Conservation (phyloP, 352 stramenopile genomes). For the Phytophthora podocarpi region DNA sequence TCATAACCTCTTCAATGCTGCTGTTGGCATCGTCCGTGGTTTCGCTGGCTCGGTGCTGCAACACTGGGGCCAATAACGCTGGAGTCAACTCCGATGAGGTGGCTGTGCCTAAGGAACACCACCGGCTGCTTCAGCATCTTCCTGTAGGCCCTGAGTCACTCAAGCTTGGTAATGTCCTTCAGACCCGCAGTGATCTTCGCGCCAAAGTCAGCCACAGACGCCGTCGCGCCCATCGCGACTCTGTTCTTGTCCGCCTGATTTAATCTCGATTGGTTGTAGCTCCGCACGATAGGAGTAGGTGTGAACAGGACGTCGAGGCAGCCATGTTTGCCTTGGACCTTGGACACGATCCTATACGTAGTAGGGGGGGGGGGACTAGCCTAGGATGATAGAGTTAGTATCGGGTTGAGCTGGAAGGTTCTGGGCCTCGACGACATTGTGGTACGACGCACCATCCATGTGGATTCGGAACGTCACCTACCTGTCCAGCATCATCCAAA, state of each 20-base stretch:
- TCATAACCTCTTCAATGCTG: too few relatives aligned
- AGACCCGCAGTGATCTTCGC: not conserved
- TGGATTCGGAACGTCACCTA: constrained; percentile 1
- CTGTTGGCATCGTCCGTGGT: too few relatives aligned
- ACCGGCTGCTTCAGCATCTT: not conserved
- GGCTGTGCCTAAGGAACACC: not conserved
- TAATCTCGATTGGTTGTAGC: constrained; percentile 3
- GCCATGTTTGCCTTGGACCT: not conserved
- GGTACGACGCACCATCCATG: constrained; percentile 3
- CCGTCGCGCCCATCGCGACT: not conserved
- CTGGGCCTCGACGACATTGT: too few relatives aligned
- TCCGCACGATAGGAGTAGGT: not conserved
- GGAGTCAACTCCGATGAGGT: not conserved
- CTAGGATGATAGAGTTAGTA: too few relatives aligned
- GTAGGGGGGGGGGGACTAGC: too few relatives aligned
- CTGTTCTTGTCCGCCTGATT: not conserved
- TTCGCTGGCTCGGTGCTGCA: too few relatives aligned
- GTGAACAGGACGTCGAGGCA: constrained; percentile 3
- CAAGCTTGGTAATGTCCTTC: not conserved
- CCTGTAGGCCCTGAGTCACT: not conserved
- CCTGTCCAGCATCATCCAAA: not conserved
- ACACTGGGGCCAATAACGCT: not conserved
- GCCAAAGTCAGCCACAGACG: not conserved
- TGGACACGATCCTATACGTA: not conserved
- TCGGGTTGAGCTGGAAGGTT: too few relatives aligned